A percentile compares a stretch with the other conserved stretches of the same genome.
phyloP scores from a whole-genome alignment of 805 yeast genomes.

The Maudiozyma turicensis region DNA sequence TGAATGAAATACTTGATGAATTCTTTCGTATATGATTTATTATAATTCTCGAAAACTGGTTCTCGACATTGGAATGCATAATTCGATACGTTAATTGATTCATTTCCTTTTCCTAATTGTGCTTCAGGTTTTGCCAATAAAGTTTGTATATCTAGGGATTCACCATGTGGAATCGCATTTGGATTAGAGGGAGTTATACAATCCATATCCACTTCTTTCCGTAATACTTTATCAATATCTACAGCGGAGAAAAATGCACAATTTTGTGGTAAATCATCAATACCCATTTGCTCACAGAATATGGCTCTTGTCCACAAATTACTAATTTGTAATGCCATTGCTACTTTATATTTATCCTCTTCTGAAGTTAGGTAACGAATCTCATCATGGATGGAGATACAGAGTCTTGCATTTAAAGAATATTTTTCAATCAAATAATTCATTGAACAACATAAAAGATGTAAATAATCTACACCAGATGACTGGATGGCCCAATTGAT shows the following conservation, averaged over 20 bases:
- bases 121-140: conserved; percentile 36
- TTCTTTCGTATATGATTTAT: conserved; percentile 19
- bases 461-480: conserved; percentile 94
- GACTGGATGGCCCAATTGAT: conserved; percentile 98
- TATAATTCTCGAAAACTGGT: conserved; percentile 26
- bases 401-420: conserved; percentile 61
- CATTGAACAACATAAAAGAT: conserved; percentile 77
- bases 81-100: conserved; percentile 14
- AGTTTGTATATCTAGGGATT: conserved; percentile 50
- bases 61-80: conserved; percentile 18
- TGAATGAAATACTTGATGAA: conserved; percentile 19
- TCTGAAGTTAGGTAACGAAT: conserved; percentile 69
- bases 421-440: conserved; percentile 62
- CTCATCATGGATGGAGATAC: conserved; percentile 92
- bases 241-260: conserved; percentile 94
- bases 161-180: conserved; percentile 65
- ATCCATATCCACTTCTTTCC: conserved; percentile 88
- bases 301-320: conserved; percentile 95
- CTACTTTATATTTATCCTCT: conserved; percentile 65
- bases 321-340: conserved; percentile 76
- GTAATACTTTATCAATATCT: conserved; percentile 76
- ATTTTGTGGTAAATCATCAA: conserved; percentile 81
- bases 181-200: conserved; percentile 88
- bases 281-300: conserved; percentile 87
- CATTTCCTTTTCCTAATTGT: conserved; percentile 11